These are phyloP conservation scores for Monosporascus sp. DNA, from an alignment of 2,329 filamentous ascomycete species.

Conservation along the genomic window DNA sequence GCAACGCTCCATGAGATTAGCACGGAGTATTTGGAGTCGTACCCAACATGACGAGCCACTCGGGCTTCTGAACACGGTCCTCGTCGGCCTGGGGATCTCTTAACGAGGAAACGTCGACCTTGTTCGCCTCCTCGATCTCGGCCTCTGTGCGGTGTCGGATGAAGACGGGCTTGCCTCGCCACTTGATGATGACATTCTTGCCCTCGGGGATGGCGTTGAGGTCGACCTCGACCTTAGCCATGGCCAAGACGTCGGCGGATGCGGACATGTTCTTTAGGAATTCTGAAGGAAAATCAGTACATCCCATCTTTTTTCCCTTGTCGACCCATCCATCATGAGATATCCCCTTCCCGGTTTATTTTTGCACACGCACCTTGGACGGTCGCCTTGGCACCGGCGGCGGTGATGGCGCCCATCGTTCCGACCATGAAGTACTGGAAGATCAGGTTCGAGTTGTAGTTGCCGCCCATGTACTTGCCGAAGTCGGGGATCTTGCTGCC, in stretches of 20 bases:
- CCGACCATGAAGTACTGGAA: constrained; percentile 99
- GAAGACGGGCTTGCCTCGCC: constrained; percentile 99
- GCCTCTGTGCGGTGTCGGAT: constrained; percentile 92
- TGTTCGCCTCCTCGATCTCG: constrained; percentile 94
- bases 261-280: constrained; percentile 99
- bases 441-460: constrained; percentile 70
- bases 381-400: constrained; percentile 93
- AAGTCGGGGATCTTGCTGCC: constrained; percentile 79
- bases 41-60: constrained; percentile 99
- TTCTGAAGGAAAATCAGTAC: constrained; percentile 52
- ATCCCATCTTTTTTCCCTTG: background rate
- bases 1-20: background rate
- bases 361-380: constrained; percentile 72
- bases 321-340: background rate
- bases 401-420: constrained; percentile 84
- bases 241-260: constrained; percentile 94
- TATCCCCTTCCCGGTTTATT: constrained; percentile 4
- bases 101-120: constrained; percentile 73
- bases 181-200: constrained; percentile 99
- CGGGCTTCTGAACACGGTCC: constrained; percentile 94
- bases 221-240: constrained; percentile 99
- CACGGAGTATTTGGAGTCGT: constrained; percentile 26
- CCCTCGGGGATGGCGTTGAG: constrained; percentile 90
- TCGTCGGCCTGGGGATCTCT: constrained; percentile 88
- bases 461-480: constrained; percentile 45